Conservation (phyloP, 2,329 filamentous ascomycete species). For the Uncinocarpus reesii region DNA sequence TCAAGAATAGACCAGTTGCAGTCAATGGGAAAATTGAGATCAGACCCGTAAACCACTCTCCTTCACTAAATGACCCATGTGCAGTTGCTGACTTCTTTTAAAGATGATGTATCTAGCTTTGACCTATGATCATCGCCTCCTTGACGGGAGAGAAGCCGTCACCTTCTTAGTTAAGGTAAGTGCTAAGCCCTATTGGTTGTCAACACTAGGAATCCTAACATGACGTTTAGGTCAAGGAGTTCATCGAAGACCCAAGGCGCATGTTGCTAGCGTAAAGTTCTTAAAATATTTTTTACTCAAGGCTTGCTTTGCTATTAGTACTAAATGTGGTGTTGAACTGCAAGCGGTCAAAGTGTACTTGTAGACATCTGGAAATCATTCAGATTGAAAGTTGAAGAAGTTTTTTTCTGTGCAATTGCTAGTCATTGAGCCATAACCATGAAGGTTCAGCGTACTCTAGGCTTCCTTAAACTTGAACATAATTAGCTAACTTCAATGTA, state of each 20-base stretch:
- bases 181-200: neutral
- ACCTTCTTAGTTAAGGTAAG: conserved; percentile 79
- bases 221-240: conserved; percentile 63
- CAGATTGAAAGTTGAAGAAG: no score
- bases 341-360: no score
- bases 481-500: no score
- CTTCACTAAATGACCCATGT: neutral
- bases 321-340: no score
- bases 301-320: no score
- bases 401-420: no score
- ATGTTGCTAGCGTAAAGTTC: conserved; percentile 51
- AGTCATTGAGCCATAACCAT: no score
- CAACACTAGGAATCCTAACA: conserved; percentile 9
- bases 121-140: conserved; percentile 91
- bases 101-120: conserved; percentile 97
- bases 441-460: no score
- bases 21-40: conserved; percentile 92
- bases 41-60: conserved; percentile 50
- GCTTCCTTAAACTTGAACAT: no score
- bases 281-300: no score
- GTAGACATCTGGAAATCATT: no score
- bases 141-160: conserved; percentile 90
- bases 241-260: conserved; percentile 85
- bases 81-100: conserved; percentile 1
- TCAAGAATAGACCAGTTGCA: conserved; percentile 84